A percentile compares a stretch with the other conserved stretches of the same genome.
Evolutionary conservation across 2,329 filamentous ascomycete genomes (phyloP).

Genomic region (Cadophora sp.): DNA sequence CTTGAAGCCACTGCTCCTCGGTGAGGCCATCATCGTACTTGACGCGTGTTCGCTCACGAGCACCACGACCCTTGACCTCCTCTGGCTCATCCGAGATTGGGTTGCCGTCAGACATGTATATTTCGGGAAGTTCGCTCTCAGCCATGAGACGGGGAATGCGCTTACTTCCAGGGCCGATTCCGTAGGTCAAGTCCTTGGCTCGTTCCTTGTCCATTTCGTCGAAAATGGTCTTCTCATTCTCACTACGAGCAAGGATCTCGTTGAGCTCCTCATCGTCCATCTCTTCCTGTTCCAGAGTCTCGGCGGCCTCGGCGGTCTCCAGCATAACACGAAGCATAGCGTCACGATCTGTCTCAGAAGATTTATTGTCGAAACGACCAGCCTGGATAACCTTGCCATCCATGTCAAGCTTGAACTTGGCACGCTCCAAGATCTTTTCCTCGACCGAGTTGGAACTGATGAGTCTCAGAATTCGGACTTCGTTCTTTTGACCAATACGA

Average conservation of each 20-base stretch:
- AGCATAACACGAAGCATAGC: slow-evolving; percentile 93
- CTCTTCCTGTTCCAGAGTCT: slow-evolving; percentile 82
- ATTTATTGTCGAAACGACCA: slow-evolving; percentile 99
- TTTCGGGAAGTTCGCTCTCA: slow-evolving; percentile 89
- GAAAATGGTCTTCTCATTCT: slow-evolving; percentile 80
- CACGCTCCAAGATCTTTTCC: slow-evolving; percentile 97
- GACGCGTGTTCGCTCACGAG: slow-evolving; percentile 91
- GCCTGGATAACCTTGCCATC: slow-evolving; percentile 99
- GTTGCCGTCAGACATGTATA: slow-evolving; percentile 88
- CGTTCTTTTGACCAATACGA: slow-evolving; percentile 99
- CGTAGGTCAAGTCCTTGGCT: slow-evolving; percentile 70
- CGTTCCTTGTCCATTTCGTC: slow-evolving; percentile 84
- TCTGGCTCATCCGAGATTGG: slow-evolving; percentile 80
- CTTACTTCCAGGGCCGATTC: slow-evolving; percentile 67
- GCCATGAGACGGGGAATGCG: slow-evolving; percentile 79
- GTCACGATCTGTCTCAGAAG: slow-evolving; percentile 96
- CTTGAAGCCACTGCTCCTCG: slow-evolving; percentile 98
- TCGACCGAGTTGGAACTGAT: slow-evolving; percentile 98
- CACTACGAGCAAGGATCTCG: slow-evolving; percentile 87
- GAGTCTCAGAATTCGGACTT: slow-evolving; percentile 92
- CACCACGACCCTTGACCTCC: slow-evolving; percentile 83
- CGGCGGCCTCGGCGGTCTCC: slow-evolving; percentile 78
- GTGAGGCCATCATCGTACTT: slow-evolving; percentile 97
- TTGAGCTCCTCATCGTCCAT: slow-evolving; percentile 99
- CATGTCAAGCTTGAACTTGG: slow-evolving; percentile 98